Percentiles rank a stretch among this genome's conserved stretches.
Conservation (phyloP, 306 rosid species). For the Cyclanthera cordifolia region DNA sequence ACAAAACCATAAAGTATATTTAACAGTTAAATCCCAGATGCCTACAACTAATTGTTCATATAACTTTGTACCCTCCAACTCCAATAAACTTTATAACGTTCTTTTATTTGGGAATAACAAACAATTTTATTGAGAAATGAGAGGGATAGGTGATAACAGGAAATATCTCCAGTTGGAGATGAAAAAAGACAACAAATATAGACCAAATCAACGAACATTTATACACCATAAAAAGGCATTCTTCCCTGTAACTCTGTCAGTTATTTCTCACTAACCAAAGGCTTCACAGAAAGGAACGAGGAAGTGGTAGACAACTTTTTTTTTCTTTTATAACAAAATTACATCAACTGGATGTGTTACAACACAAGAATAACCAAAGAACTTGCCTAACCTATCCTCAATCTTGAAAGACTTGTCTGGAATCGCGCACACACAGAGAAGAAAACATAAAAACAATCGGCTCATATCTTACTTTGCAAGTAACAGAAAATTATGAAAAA, state of each 20-base stretch:
- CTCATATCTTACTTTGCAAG: not conserved
- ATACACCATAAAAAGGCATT: no score
- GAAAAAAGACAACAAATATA: no score
- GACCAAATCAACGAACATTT: no score
- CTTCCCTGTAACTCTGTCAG: no score
- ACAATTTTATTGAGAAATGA: no score
- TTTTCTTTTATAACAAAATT: not conserved
- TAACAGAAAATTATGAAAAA: not conserved
- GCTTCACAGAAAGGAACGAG: no score
- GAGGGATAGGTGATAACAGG: no score
- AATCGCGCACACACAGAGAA: not conserved
- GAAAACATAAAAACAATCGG: not conserved
- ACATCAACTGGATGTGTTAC: not conserved
- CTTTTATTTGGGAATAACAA: not conserved
- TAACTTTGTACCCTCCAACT: not conserved
- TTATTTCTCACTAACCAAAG: no score
- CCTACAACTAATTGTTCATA: not conserved
- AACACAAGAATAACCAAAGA: not conserved
- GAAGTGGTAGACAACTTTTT: no score
- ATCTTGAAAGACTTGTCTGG: not conserved
- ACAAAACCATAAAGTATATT: not conserved
- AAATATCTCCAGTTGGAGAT: no score
- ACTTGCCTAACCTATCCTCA: not conserved
- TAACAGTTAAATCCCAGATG: slow-evolving; percentile 1
- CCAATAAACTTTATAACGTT: not conserved